These are phyloP conservation scores for Chytridium lagenaria DNA, from an alignment of 371 early-diverging fungal species.

Conservation along the genomic window DNA sequence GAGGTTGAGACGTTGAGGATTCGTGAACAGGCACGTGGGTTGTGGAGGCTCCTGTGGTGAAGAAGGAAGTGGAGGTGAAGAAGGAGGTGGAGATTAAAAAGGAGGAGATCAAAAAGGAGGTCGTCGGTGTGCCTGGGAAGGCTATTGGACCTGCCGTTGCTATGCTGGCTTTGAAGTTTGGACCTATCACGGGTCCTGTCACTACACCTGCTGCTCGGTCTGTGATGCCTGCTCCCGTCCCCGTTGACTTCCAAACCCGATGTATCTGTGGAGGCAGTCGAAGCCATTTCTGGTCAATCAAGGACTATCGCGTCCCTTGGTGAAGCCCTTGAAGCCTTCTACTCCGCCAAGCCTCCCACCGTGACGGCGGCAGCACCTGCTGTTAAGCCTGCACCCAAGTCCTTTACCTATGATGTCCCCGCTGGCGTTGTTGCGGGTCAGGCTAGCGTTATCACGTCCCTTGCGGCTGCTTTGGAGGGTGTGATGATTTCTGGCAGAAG, in stretches of 20 bases:
- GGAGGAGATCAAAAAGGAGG: too few species aligned
- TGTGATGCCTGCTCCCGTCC: too few species aligned
- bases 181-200: too few species aligned
- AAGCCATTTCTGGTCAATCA: background rate
- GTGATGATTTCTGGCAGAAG: background rate
- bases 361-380: background rate
- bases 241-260: too few species aligned
- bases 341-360: background rate
- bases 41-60: background rate
- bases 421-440: conserved; percentile 1
- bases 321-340: background rate
- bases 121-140: too few species aligned
- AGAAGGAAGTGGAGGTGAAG: too few species aligned
- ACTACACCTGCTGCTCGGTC: too few species aligned
- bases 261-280: too few species aligned
- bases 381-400: background rate
- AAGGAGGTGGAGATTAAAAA: too few species aligned
- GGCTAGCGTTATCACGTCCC: background rate
- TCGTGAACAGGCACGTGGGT: background rate
- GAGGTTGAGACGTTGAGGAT: background rate
- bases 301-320: background rate
- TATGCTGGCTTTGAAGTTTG: conserved; percentile 7
- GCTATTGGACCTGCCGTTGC: conserved; percentile 26
- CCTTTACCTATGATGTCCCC: background rate
- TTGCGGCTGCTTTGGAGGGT: background rate